A percentile compares a stretch with the other conserved stretches of the same genome.
Evolutionary conservation across 768 basidiomycete genomes (phyloP).

Genomic region (Pleurotus cornucopiae): DNA sequence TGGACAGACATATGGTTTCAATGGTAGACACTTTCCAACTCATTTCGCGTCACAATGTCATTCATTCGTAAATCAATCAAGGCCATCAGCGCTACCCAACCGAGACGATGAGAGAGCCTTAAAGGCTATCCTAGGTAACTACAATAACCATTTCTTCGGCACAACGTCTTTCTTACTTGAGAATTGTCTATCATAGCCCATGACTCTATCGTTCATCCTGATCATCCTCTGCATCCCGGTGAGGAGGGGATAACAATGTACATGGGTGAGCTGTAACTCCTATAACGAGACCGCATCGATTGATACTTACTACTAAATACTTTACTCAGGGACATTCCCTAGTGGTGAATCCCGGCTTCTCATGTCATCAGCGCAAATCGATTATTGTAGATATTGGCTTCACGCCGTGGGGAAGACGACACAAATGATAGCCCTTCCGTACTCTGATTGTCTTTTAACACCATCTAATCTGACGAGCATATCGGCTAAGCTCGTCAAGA

Average conservation of each 20-base stretch:
- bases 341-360: slow-evolving; percentile 76
- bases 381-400: slow-evolving; percentile 83
- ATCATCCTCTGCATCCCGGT: slow-evolving; percentile 67
- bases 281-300: not conserved
- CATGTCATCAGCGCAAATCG: slow-evolving; percentile 80
- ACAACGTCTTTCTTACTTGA: not conserved
- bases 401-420: slow-evolving; percentile 68
- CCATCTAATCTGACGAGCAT: slow-evolving; percentile 52
- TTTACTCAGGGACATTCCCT: slow-evolving; percentile 50
- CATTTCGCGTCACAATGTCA: not conserved
- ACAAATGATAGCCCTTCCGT: slow-evolving; percentile 65
- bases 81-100: slow-evolving; percentile 55
- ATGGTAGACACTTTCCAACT: slow-evolving; percentile 38
- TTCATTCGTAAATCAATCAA: slow-evolving; percentile 22
- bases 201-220: slow-evolving; percentile 62
- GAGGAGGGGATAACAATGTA: slow-evolving; percentile 67
- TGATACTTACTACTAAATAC: not conserved
- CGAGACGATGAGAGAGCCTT: slow-evolving; percentile 55
- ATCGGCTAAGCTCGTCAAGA: slow-evolving; percentile 52
- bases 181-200: slow-evolving; percentile 34
- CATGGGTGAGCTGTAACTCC: slow-evolving; percentile 42
- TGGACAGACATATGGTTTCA: slow-evolving; percentile 86
- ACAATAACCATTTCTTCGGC: not conserved
- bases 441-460: slow-evolving; percentile 71
- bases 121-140: slow-evolving; percentile 59